A percentile compares a stretch with the other conserved stretches of the same genome.
These are phyloP conservation scores for Vitis rupestris DNA, from an alignment of 164 flowering plant genomes.

Conservation along the genomic window DNA sequence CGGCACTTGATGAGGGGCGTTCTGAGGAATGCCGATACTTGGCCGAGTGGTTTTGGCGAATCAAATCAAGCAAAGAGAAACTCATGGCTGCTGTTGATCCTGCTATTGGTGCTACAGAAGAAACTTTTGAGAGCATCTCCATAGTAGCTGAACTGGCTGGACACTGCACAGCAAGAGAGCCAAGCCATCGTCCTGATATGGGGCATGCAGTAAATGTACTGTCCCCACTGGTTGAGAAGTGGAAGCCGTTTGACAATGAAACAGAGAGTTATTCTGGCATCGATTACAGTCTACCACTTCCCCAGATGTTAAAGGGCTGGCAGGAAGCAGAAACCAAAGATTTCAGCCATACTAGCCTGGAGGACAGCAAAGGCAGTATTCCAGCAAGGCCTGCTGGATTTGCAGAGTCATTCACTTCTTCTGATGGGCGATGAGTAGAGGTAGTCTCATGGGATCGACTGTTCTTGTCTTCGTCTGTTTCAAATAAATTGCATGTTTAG, in stretches of 20 bases:
- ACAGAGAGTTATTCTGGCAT: conserved; percentile 50
- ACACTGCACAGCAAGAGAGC: conserved; percentile 84
- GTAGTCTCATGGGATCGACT: background rate
- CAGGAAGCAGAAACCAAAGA: conserved; percentile 54
- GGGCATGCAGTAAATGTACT: conserved; percentile 76
- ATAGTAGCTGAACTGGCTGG: conserved; percentile 75
- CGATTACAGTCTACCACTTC: conserved; percentile 56
- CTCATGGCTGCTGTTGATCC: conserved; percentile 60
- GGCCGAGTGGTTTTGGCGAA: conserved; percentile 69
- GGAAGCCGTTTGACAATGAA: conserved; percentile 63
- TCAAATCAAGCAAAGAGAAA: conserved; percentile 54
- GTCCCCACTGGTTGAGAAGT: conserved; percentile 58
- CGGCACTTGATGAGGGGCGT: conserved; percentile 71
- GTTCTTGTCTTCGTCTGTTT: no score
- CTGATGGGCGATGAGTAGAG: conserved; percentile 45
- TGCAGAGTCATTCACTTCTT: conserved; percentile 67
- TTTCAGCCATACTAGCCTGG: conserved; percentile 27
- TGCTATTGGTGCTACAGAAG: conserved; percentile 49
- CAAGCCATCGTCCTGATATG: conserved; percentile 79
- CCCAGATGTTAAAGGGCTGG: conserved; percentile 71
- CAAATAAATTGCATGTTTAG: no score
- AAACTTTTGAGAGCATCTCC: conserved; percentile 50
- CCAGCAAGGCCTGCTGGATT: conserved; percentile 71
- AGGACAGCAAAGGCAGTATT: conserved; percentile 71
- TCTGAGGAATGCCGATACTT: conserved; percentile 75